Evolutionary conservation across 139 green algal genomes (phyloP), one percentile per base, ranked within the genome.

Genomic region (Protoeuglena noctilucae): DNA sequence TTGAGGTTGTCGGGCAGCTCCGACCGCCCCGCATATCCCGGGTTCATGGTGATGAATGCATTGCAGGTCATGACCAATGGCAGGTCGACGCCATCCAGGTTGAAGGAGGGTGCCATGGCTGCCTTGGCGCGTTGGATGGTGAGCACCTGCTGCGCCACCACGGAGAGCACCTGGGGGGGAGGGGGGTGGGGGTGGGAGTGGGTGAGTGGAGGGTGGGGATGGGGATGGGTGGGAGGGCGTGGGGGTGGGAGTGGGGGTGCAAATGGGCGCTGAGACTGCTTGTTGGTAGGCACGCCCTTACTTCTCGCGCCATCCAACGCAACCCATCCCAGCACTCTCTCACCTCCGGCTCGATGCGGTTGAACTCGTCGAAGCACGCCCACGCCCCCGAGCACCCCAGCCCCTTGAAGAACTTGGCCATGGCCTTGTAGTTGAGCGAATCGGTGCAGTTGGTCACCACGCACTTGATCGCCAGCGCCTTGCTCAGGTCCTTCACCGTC

Each of bases 71-170:
- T 52, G n/a, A 59, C 26, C 21, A 72, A 59, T 19, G 28, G 23
- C 34, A 72, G 39, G 26, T 72, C 58, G 2, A 40, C 46, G 23
- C 64, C 64, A 39, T 72, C 64, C 28, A 72, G 68, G 27, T 63
- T 28, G 41, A 72, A 72, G 24, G 18, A 56, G 43, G 63, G 53
- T 28, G 27, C 28, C 2, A 24, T 40, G 14, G 52, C 57, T 6
- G 67, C 56, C 58, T 70, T 76, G 48, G 79, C 78, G 30, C 77
- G 64, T 69, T 88, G 79, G 58, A 72, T 72, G 3, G 64, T 72
- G 18, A 72, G 49, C 23, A 84, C 73, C 58, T 72, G 64, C 59
- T 67, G 64, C 22, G 64, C 59, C 21, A 72, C 60, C 22, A 68
- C 64, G 18, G 39, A 61, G 4, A 72, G 59, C 30, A 59, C 6